Base-by-base conservation (phyloP, 495 filamentous ascomycete species). In the Talaromyces ruber region DNA sequence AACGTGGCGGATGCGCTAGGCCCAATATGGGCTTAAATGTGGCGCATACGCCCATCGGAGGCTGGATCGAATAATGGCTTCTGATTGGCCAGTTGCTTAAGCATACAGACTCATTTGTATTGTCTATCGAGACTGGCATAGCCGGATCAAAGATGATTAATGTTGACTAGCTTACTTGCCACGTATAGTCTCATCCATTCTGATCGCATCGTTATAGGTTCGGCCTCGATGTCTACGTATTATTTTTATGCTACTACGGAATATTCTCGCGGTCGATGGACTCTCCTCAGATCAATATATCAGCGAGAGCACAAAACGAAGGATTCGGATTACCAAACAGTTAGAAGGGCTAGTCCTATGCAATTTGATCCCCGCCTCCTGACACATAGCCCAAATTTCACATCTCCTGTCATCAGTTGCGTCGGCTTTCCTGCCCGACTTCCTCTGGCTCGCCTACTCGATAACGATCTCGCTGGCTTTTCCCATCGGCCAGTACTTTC, bases 1-100 rank as follows among this genome's bases (percentile, higher is more conserved):
- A 29, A n/a, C 22, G 43, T 60, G 59, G 59, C 59, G 25, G 59
- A 11, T 50, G n/a, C 39, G 57, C 57, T 59, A 59, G 22, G 22
- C 39, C 8, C 8, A 26, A 59, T 45, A 9, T 8, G 14, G 37
- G 12, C n/a, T 14, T 45, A 59, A 59, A 21, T 59, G 57, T 59
- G 57, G 57, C 57, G 57, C 57, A 22, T 26, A 1, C 0, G 11
- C 8, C 11, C 8, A 25, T 29, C 54, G 54, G 52, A 34, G 26
- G 54, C 54, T 57, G 28, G 7, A 16, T 4, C 34, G 12, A 39
- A 16, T 0, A 5, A 12, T n/a, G 16, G 1, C 16, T 9, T 29
- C 29, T 57, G 54, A 57, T 57, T 57, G 54, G 54, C 54, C 22
- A 12, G 5, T 54, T 26, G 6, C 43, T 22, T 8, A 21, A 47